These are phyloP conservation scores for Penicillium sp. DNA, from an alignment of 2,329 filamentous ascomycete genomes.

Conservation along the genomic window DNA sequence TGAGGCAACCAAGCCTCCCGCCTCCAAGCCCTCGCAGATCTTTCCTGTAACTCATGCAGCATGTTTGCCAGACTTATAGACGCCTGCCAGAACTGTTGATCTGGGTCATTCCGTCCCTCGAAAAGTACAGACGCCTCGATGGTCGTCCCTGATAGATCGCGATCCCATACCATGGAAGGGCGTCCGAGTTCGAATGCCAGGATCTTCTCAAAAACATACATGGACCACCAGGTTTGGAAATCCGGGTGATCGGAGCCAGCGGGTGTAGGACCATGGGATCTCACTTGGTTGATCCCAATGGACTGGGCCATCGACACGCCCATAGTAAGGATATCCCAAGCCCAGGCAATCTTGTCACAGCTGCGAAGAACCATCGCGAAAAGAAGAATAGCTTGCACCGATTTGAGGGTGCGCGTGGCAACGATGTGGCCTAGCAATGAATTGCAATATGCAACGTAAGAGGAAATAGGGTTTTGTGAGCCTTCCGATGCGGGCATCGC, in stretches of 20 bases:
- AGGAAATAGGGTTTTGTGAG: conserved; percentile 2
- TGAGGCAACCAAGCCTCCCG: conserved; percentile 13
- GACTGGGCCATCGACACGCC: conserved; percentile 14
- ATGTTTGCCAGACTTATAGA: conserved; percentile 10
- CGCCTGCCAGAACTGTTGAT: conserved; percentile 1
- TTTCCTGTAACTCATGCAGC: conserved; percentile 15
- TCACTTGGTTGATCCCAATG: conserved; percentile 8
- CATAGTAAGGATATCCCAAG: conserved; percentile 15
- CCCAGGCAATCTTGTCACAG: conserved; percentile 14
- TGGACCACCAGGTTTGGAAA: conserved; percentile 9
- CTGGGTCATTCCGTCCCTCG: neutral
- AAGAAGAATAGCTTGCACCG: conserved; percentile 10
- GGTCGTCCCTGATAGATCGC: neutral
- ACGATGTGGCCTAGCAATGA: conserved; percentile 11
- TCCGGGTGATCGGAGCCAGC: neutral
- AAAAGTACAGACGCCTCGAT: neutral
- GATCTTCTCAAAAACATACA: conserved; percentile 16
- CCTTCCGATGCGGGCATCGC: conserved; percentile 1
- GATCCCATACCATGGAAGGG: conserved; percentile 14
- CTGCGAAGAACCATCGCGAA: conserved; percentile 13
- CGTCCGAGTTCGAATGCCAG: conserved; percentile 12
- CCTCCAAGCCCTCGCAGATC: conserved; percentile 12
- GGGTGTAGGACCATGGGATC: neutral
- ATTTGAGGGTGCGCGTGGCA: neutral
- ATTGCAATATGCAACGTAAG: conserved; percentile 13